phyloP scores from a whole-genome alignment of 2,329 filamentous ascomycete species.

The Plenodomus lindquistii region DNA sequence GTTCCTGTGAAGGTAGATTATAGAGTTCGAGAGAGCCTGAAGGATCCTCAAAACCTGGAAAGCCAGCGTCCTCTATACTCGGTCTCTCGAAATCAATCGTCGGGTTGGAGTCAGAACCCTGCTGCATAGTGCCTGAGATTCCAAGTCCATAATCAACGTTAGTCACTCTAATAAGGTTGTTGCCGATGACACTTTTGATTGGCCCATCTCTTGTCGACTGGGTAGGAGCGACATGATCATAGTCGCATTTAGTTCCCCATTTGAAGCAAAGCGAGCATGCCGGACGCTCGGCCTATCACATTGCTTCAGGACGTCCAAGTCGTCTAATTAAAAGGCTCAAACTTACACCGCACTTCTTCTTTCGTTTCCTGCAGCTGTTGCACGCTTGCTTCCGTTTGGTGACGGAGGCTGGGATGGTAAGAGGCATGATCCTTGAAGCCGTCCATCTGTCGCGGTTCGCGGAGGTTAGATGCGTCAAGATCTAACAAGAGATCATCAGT shows the following conservation, averaged over 20 bases:
- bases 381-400: slow-evolving; percentile 42
- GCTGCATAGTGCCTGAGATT: no score
- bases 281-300: slow-evolving; percentile 25
- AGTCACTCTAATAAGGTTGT: no score
- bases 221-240: slow-evolving; percentile 5
- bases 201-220: not conserved
- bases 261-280: slow-evolving; percentile 28
- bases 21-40: slow-evolving; percentile 7
- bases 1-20: slow-evolving; percentile 17
- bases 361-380: slow-evolving; percentile 37
- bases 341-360: slow-evolving; percentile 38
- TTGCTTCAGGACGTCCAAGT: slow-evolving; percentile 11
- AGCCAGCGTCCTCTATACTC: not conserved
- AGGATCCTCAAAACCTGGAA: slow-evolving; percentile 3
- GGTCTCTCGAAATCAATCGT: not conserved
- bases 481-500: no score
- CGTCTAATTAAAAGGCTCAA: slow-evolving; percentile 3
- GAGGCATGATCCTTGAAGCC: slow-evolving; percentile 22
- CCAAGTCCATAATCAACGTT: no score
- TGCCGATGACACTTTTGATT: no score
- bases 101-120: no score
- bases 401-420: slow-evolving; percentile 28
- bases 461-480: no score
- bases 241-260: slow-evolving; percentile 30
- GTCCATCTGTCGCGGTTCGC: no score